Percentiles rank a stretch among this genome's conserved stretches.
These are phyloP conservation scores for Sporothrix protearum DNA, from an alignment of 2,329 filamentous ascomycete species.

Conservation along the genomic window DNA sequence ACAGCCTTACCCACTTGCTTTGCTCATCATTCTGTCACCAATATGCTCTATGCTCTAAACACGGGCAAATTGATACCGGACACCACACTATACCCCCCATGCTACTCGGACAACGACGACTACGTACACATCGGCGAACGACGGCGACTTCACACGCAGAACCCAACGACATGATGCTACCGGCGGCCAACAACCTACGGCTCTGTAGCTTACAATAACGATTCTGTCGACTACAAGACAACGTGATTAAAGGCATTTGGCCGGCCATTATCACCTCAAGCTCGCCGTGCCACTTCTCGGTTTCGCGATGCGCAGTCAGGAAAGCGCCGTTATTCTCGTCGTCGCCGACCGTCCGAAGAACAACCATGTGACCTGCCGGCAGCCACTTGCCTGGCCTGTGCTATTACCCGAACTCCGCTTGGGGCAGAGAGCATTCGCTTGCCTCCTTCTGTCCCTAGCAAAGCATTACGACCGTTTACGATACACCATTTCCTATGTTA, in stretches of 20 bases:
- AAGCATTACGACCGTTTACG: constrained; percentile 9
- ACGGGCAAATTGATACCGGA: neutral
- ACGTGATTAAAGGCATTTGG: neutral
- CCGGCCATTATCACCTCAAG: neutral
- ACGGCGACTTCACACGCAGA: neutral
- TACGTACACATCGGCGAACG: neutral
- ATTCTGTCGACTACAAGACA: too few relatives aligned
- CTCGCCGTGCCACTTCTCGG: neutral
- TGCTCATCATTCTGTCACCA: neutral
- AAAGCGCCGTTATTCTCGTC: neutral
- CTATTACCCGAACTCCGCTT: neutral
- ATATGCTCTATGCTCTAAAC: neutral
- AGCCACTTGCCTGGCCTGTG: neutral
- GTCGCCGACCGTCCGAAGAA: too few relatives aligned
- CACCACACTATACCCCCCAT: neutral
- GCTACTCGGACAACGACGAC: neutral
- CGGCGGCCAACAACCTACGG: too few relatives aligned
- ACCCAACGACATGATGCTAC: neutral
- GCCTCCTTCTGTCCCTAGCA: neutral
- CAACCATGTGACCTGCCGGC: neutral
- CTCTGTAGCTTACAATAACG: neutral
- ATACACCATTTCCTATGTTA: neutral
- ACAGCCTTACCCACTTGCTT: neutral
- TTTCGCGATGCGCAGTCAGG: neutral
- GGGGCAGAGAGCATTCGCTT: neutral